Percentiles rank a stretch among this genome's conserved stretches.
Conservation (phyloP, 1,139 yeast genomes). For the Kazachstania sp. region DNA sequence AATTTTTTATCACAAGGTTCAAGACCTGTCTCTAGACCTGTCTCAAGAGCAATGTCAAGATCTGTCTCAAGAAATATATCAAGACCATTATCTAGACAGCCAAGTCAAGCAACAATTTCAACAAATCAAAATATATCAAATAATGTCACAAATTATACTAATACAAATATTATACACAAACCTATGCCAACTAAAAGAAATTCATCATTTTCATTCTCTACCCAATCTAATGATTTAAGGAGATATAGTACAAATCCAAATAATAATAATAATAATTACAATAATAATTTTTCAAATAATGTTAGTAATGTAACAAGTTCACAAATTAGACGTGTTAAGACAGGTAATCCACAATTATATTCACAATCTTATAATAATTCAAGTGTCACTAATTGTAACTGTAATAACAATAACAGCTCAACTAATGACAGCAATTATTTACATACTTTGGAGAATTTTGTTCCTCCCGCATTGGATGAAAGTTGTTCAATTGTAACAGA, state of each 20-base stretch:
- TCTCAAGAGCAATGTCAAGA: constrained; percentile 1
- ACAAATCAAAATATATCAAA: background rate
- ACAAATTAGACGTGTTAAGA: background rate
- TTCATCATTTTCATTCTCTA: background rate
- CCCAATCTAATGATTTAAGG: background rate
- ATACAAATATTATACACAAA: constrained; percentile 1
- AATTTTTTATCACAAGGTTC: background rate
- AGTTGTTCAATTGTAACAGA: constrained; percentile 58
- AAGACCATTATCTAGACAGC: constrained; percentile 1
- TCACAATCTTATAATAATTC: background rate
- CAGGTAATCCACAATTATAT: background rate
- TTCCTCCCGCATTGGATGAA: constrained; percentile 80
- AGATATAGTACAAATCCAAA: constrained; percentile 3
- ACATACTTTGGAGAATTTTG: constrained; percentile 55
- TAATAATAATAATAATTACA: background rate
- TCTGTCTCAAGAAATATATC: background rate
- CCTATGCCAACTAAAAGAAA: background rate
- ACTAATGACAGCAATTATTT: background rate
- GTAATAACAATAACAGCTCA: background rate
- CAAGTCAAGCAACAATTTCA: constrained; percentile 1
- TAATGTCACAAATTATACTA: background rate
- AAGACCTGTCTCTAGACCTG: background rate
- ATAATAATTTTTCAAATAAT: background rate
- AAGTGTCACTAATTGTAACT: background rate
- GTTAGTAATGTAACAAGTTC: background rate